These are phyloP conservation scores for Arctium minus DNA, from an alignment of 129 eudicot genomes.

Conservation along the genomic window DNA sequence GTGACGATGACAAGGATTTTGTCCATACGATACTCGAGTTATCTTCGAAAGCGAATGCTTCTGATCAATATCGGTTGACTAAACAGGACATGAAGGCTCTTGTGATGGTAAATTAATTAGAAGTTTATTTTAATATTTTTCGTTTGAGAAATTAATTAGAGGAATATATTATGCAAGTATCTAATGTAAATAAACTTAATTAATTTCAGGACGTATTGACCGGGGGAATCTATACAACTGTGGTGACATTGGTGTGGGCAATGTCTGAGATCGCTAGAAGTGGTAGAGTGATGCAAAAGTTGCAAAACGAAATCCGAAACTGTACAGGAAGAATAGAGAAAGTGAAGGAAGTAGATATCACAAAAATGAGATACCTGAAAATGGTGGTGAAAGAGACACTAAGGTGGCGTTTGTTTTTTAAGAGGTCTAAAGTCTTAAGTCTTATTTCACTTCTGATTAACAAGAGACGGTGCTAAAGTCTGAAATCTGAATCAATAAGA, in stretches of 20 bases:
- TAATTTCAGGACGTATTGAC: constrained; percentile 31
- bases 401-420: too few species aligned
- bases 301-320: constrained; percentile 45
- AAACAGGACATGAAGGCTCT: constrained; percentile 9
- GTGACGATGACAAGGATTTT: constrained; percentile 14
- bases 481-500: too few species aligned
- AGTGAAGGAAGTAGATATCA: constrained; percentile 31
- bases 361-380: constrained; percentile 51
- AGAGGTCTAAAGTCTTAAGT: too few species aligned
- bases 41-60: background rate
- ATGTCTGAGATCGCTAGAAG: constrained; percentile 57
- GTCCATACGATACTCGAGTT: constrained; percentile 3
- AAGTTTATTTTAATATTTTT: background rate
- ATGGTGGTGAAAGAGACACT: constrained; percentile 62
- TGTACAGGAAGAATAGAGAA: background rate
- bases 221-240: constrained; percentile 62
- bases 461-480: too few species aligned
- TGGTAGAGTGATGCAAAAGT: constrained; percentile 37
- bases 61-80: background rate
- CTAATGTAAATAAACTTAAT: background rate
- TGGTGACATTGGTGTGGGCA: constrained; percentile 49
- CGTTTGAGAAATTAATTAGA: too few species aligned
- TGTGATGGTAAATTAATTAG: background rate
- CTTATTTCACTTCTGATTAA: too few species aligned
- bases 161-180: too few species aligned